Evolutionary conservation across 2,329 filamentous ascomycete species (phyloP), one percentile per base, ranked within the genome.

Genomic region (Alternaria arbusti): DNA sequence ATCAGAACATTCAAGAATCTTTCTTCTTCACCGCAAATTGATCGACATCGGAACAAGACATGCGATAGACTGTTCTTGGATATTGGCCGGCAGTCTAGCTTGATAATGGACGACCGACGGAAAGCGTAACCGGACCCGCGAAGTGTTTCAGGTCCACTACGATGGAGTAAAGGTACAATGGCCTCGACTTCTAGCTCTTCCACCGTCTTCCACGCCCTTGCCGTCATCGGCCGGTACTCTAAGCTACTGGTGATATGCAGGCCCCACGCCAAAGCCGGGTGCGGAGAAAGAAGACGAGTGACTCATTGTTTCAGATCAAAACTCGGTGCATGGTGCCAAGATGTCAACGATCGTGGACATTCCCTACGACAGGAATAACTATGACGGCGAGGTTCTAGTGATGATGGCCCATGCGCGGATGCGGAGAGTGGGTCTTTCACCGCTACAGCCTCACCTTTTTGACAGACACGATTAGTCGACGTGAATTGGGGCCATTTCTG

Each of bases 391-490:
- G 66, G 61, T 66, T 43, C 62, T 50, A 72, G 67, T 74, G 73
- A 72, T 51, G 65, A 59, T 59, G 54, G 49, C 6, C 52, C 43
- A 64, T 63, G 57, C 69, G 69, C 65, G 69, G 69, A 66, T 55
- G 52, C 63, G 64, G 68, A 67, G 69, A 67, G 66, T 61, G 73
- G 64, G 36, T 62, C 72, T 75, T 71, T 72, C 68, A 75, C 69
- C 65, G 69, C 71, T 70, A 68, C 70, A 70, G 75, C 74, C 74
- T 77, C 73, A 74, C 66, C 23, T 66, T 72, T 76, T 61, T 65
- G 61, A 54, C 66, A 72, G 69, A 70, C 70, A 74, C 67, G 68
- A 61, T 62, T 67, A 59, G 63, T 52, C 36, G 59, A 47, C 54
- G 55, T 58, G 55, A n/a, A 61, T 63, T 61, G 54, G 59, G 60